These are phyloP conservation scores for Thelonectria rubi DNA, from an alignment of 2,329 filamentous ascomycete genomes.

Conservation along the genomic window DNA sequence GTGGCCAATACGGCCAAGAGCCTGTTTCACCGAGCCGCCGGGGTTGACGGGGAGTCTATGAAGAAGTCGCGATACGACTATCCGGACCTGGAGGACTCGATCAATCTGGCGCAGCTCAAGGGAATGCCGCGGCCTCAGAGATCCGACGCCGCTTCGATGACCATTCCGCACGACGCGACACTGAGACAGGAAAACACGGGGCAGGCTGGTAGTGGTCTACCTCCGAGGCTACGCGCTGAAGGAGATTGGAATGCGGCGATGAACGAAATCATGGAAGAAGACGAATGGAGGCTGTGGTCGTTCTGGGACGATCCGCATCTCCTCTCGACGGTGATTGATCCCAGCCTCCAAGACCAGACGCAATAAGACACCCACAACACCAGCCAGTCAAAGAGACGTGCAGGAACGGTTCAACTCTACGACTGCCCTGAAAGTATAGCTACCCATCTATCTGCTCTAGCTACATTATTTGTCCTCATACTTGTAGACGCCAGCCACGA, in stretches of 20 bases:
- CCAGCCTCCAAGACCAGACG: neutral
- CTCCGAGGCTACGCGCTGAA: neutral
- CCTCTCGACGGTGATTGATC: constrained; percentile 33
- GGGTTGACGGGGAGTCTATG: constrained; percentile 6
- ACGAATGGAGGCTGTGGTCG: constrained; percentile 38
- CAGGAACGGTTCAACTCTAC: no score
- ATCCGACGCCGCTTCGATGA: neutral
- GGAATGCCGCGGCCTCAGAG: constrained; percentile 37
- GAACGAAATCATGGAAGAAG: constrained; percentile 31
- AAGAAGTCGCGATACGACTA: constrained; percentile 40
- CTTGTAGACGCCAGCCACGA: constrained; percentile 49
- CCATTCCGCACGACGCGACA: neutral
- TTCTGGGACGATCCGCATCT: constrained; percentile 42
- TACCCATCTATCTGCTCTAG: neutral
- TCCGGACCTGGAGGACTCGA: constrained; percentile 37
- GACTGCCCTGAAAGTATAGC: neutral
- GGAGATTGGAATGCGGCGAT: constrained; percentile 7
- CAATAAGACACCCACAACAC: neutral
- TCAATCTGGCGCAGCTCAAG: constrained; percentile 36
- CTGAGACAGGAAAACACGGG: neutral
- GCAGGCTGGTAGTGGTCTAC: neutral
- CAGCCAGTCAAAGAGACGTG: no score
- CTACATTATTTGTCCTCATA: constrained; percentile 13
- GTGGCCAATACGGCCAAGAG: constrained; percentile 36
- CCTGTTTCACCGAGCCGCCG: constrained; percentile 25